These are phyloP conservation scores for Aspergillus neotritici DNA, from an alignment of 2,329 filamentous ascomycete genomes.

Conservation along the genomic window DNA sequence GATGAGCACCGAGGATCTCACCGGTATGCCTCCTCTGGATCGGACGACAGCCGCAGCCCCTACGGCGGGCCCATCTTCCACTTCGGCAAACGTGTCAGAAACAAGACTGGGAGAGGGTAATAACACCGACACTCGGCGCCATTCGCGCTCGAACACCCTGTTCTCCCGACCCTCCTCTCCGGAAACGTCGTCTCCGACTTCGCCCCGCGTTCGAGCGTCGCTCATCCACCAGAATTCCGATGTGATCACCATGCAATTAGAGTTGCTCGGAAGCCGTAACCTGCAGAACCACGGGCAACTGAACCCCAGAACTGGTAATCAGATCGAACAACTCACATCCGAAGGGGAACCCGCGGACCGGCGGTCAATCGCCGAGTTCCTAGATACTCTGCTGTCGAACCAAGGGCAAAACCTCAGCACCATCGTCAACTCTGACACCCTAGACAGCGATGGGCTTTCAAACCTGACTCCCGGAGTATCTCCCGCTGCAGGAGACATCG, in stretches of 20 bases:
- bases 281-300: conserved; percentile 15
- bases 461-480: conserved; percentile 16
- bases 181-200: conserved; percentile 37
- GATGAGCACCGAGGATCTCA: conserved; percentile 29
- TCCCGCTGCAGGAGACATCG: conserved; percentile 11
- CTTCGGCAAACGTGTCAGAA: conserved; percentile 5
- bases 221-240: conserved; percentile 40
- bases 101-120: conserved; percentile 8
- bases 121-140: conserved; percentile 15
- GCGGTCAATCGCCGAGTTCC: conserved; percentile 30
- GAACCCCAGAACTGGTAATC: conserved; percentile 11
- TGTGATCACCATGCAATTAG: conserved; percentile 42
- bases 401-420: conserved; percentile 20
- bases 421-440: conserved; percentile 11
- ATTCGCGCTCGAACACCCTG: conserved; percentile 37
- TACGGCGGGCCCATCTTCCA: conserved; percentile 7
- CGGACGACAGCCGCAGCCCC: conserved; percentile 16
- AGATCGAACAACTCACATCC: conserved; percentile 9
- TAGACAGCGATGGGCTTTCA: conserved; percentile 21
- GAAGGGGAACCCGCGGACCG: conserved; percentile 17
- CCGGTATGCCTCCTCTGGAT: conserved; percentile 23
- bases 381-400: conserved; percentile 32
- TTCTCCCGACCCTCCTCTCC: conserved; percentile 38
- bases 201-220: conserved; percentile 39
- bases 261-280: conserved; percentile 32